Percentiles rank a stretch among this genome's conserved stretches.
These are phyloP conservation scores for Clavispora carvajalis DNA, from an alignment of 805 yeast genomes.

Conservation along the genomic window DNA sequence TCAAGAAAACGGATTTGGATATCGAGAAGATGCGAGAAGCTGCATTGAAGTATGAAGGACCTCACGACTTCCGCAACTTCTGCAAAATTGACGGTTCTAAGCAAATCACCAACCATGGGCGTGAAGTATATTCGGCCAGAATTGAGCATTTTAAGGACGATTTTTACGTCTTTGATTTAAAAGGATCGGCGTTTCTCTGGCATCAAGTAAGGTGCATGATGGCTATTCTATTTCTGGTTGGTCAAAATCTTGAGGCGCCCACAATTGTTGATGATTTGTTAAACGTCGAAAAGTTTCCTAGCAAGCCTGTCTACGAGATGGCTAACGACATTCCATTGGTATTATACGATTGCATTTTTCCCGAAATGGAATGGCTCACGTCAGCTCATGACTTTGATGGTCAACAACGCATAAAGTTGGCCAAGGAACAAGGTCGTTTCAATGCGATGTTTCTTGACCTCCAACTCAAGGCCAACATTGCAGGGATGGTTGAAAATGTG, in stretches of 20 bases:
- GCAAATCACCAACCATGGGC: slow-evolving; percentile 74
- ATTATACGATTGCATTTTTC: slow-evolving; percentile 77
- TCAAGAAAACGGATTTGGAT: slow-evolving; percentile 54
- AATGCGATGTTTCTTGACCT: slow-evolving; percentile 51
- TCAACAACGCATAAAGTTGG: slow-evolving; percentile 24
- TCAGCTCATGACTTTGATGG: slow-evolving; percentile 24
- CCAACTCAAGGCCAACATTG: slow-evolving; percentile 51
- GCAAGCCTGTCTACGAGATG: slow-evolving; percentile 79
- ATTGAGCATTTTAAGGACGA: slow-evolving; percentile 41
- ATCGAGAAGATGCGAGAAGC: slow-evolving; percentile 65
- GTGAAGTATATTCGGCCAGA: slow-evolving; percentile 53
- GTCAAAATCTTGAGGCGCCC: slow-evolving; percentile 68
- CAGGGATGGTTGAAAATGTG: slow-evolving; percentile 42
- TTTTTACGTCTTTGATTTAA: slow-evolving; percentile 65
- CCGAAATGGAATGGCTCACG: slow-evolving; percentile 63
- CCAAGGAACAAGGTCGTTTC: slow-evolving; percentile 39
- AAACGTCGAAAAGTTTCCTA: slow-evolving; percentile 50
- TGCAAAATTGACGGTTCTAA: slow-evolving; percentile 94
- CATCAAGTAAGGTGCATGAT: slow-evolving; percentile 97
- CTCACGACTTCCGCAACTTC: slow-evolving; percentile 88
- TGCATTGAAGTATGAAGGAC: slow-evolving; percentile 58
- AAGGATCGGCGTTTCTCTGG: slow-evolving; percentile 92
- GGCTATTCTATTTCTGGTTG: slow-evolving; percentile 74
- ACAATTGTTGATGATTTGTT: slow-evolving; percentile 52
- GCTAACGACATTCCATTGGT: slow-evolving; percentile 87